Percentiles rank a stretch among this genome's conserved stretches.
Evolutionary conservation across 2,329 filamentous ascomycete species (phyloP).

Genomic region (Penicillium palitans): DNA sequence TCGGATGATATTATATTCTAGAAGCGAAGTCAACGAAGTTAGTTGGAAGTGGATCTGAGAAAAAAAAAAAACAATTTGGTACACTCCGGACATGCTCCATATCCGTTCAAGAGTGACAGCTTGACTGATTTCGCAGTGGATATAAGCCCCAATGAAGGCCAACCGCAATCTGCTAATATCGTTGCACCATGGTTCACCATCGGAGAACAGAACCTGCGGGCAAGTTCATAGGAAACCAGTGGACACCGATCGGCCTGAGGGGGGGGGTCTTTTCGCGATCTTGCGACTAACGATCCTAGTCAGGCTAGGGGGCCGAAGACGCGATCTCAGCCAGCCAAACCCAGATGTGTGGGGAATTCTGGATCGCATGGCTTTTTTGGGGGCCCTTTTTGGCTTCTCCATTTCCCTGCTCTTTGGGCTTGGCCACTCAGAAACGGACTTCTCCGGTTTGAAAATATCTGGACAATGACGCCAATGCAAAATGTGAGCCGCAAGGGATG

Average conservation of each 20-base stretch:
- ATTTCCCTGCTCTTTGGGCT: slow-evolving; percentile 14
- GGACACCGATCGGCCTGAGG: slow-evolving; percentile 26
- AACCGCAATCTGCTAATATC: background rate
- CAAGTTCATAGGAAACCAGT: slow-evolving; percentile 22
- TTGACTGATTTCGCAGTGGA: background rate
- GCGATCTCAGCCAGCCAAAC: slow-evolving; percentile 27
- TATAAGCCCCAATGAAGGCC: background rate
- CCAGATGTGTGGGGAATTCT: slow-evolving; percentile 26
- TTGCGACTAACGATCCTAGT: slow-evolving; percentile 19
- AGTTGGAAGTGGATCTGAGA: background rate
- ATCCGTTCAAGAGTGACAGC: background rate
- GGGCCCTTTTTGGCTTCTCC: background rate
- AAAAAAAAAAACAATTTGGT: background rate
- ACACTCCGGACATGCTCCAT: background rate
- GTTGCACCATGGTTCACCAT: slow-evolving; percentile 8
- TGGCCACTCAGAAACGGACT: slow-evolving; percentile 15
- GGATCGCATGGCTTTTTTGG: slow-evolving; percentile 20
- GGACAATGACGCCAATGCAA: slow-evolving; percentile 17
- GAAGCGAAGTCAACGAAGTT: background rate
- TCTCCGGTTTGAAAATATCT: slow-evolving; percentile 21
- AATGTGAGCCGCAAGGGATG: slow-evolving; percentile 31
- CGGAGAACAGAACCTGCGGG: background rate
- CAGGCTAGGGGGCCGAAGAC: slow-evolving; percentile 19
- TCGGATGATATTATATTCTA: background rate
- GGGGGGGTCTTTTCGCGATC: slow-evolving; percentile 18